Base-by-base conservation (phyloP, 2,329 filamentous ascomycete genomes). In the Apiospora phragmitis region DNA sequence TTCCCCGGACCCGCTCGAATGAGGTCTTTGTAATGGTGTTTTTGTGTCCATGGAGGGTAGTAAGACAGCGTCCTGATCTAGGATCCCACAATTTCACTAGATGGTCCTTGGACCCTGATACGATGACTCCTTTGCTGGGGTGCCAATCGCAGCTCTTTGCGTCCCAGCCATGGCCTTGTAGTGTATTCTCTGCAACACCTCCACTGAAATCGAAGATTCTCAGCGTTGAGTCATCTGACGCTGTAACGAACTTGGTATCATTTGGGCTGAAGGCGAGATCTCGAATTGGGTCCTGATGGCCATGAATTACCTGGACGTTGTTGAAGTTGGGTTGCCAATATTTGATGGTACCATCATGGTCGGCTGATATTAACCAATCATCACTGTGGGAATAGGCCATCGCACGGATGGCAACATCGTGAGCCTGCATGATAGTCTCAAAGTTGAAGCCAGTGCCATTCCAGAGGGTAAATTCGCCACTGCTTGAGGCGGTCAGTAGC, bases 241-340 rank as follows among this genome's bases (percentile, higher is more conserved):
- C 95, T 0, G 95, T 98, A 74, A 98, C 93, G 76, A 99, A 99
- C 80, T 98, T 98, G 72, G 93, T 89, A 81, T 99, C 96, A 73
- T 93, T 97, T 0, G 96, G 96, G 71, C 94, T 94, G 81, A 98
- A 98, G 11, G 95, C 93, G 49, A 99, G 85, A 77, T 98, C 96
- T 76, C 96, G 88, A 72, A 99, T 93, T 6, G 95, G 92, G 79
- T 98, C 94, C 67, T 90, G 90, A 79, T 98, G 96, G 8, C 94
- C 96, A 79, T 95, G 91, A 69, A 99, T 94, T 69, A 94, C 95
- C 81, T 98, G 94, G 71, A 98, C 94, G 77, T 98, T 98, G 86
- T 99, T 98, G 85, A 99, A 98, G 81, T 98, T 99, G 42, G 95
- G 94, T 81, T 98, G 94, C 94, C 95, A 98, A 83, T 99, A 99